Evolutionary conservation across 75 land plant genomes (phyloP), one percentile per base, ranked within the genome.

Genomic region (Ceratopteris richardii): DNA sequence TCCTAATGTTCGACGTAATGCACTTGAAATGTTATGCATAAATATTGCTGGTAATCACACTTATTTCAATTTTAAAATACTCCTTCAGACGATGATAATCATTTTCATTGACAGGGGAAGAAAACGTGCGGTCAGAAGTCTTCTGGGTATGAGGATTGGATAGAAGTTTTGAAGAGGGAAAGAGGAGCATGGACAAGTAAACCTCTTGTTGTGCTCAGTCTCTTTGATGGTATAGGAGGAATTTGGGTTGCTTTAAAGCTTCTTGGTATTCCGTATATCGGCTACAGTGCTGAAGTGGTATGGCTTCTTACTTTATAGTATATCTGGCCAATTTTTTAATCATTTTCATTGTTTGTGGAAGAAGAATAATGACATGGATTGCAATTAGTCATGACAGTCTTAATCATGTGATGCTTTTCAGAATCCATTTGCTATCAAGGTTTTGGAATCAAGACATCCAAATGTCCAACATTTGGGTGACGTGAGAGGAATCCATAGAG

Each of bases 161-260:
- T 70, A 6, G 29, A 44, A 7, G 61, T 39, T 14, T 57, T 70
- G 41, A 55, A 47, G 60, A 21, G 22, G 14, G 54, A 57, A 21
- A 51, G 55, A 2, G 73, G 73, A 40, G 30, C 31, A 0, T 69
- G 71, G 71, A 51, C 23, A 13, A 61, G 59, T 30, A 40, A 28
- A 11, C 62, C 54, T 26, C 62, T 72, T 21, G 74, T 72, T 41
- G 69, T 72, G 3, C 70, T 72, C 28, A 72, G 74, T 39, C 63
- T 72, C 31, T 72, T 72, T 44, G 74, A 72, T 44, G 74, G 74
- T 5, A 66, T 72, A 17, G 74, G 74, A 16, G 74, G 74, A 22
- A 60, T 60, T 51, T 72, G 74, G 74, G 56, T 51, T 46, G 69
- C 74, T 14, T 60, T 72, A 9, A 20, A 39, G 7, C 40, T n/a